phyloP scores from a whole-genome alignment of 805 yeast genomes.

The Yamadazyma akitaensis region DNA sequence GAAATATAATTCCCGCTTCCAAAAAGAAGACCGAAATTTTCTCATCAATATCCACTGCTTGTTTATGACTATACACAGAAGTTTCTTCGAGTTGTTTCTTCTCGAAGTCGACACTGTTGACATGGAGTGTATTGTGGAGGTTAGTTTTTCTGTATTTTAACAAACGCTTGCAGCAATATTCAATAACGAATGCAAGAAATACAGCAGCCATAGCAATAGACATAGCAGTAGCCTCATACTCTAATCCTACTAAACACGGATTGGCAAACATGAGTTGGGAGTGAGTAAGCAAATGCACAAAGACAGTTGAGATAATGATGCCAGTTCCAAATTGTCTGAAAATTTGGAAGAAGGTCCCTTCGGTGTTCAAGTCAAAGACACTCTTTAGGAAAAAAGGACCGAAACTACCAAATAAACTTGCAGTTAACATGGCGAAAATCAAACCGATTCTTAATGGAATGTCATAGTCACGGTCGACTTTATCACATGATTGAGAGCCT shows the following conservation, averaged over 20 bases:
- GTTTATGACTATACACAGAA: no score
- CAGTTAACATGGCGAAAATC: slow-evolving; percentile 31
- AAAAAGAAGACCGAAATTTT: slow-evolving; percentile 15
- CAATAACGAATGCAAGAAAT: slow-evolving; percentile 22
- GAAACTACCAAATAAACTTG: slow-evolving; percentile 31
- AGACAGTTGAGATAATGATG: slow-evolving; percentile 29
- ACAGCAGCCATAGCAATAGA: slow-evolving; percentile 30
- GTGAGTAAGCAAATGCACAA: slow-evolving; percentile 30
- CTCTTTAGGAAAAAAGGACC: slow-evolving; percentile 27
- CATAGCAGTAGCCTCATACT: slow-evolving; percentile 23
- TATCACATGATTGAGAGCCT: slow-evolving; percentile 17
- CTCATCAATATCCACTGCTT: slow-evolving; percentile 6
- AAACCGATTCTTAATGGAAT: slow-evolving; percentile 28
- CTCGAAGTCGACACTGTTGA: slow-evolving; percentile 1
- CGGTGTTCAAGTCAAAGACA: slow-evolving; percentile 15
- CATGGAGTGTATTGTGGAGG: background rate
- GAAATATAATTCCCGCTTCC: slow-evolving; percentile 31
- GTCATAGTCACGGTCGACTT: slow-evolving; percentile 25
- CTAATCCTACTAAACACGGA: slow-evolving; percentile 19
- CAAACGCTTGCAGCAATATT: slow-evolving; percentile 18
- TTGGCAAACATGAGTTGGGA: slow-evolving; percentile 26
- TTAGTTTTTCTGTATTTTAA: background rate
- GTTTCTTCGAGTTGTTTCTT: background rate
- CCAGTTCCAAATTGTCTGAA: slow-evolving; percentile 30
- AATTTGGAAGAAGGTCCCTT: slow-evolving; percentile 13